A percentile compares a stretch with the other conserved stretches of the same genome.
Conservation (phyloP, 768 basidiomycete genomes). For the Tremella mesenterica region DNA sequence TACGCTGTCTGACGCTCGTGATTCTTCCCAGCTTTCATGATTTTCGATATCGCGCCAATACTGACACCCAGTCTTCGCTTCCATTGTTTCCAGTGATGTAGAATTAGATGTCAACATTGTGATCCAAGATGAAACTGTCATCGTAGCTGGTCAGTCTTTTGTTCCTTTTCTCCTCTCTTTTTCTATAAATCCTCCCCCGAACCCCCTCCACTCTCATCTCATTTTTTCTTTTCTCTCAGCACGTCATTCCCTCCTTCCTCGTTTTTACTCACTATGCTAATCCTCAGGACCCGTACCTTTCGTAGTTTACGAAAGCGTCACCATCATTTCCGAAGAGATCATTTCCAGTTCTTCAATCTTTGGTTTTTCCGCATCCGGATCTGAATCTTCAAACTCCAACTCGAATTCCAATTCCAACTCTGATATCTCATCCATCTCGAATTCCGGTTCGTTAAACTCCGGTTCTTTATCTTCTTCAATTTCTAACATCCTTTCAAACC, state of each 20-base stretch:
- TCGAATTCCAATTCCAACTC: not conserved
- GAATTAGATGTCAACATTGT: conserved; percentile 18
- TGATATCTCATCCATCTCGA: no score
- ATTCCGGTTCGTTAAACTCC: no score
- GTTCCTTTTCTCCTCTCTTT: conserved; percentile 1
- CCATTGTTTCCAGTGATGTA: conserved; percentile 12
- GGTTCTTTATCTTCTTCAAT: no score
- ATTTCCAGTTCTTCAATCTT: not conserved
- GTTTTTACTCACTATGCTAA: not conserved
- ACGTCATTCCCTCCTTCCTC: no score
- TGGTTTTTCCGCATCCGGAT: not conserved
- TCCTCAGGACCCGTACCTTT: not conserved
- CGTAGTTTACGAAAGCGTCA: not conserved
- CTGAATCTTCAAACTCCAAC: no score
- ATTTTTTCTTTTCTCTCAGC: no score
- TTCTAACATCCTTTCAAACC: no score
- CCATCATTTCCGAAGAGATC: not conserved
- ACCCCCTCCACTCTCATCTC: no score
- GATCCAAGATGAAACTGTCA: conserved; percentile 10
- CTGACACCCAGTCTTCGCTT: conserved; percentile 10
- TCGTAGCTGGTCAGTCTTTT: conserved; percentile 13
- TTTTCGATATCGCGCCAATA: not conserved
- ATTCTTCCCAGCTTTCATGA: not conserved
- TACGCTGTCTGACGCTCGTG: no score
- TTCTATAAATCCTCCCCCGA: no score